Evolutionary conservation across 768 basidiomycete genomes (phyloP), one percentile per base, ranked within the genome.

Genomic region (Suillus fuscotomentosus): DNA sequence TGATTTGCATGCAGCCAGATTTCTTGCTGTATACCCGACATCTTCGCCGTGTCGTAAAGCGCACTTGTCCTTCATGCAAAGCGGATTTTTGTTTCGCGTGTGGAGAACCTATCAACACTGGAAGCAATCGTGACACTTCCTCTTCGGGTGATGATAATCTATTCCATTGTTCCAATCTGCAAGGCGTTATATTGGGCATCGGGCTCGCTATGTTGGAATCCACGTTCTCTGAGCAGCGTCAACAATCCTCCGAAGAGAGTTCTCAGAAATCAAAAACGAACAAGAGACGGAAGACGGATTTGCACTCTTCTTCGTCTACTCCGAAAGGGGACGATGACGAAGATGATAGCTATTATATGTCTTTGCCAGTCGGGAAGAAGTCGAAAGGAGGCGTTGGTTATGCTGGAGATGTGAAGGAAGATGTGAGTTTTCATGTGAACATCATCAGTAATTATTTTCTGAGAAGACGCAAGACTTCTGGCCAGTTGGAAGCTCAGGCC

Each of bases 171-270:
- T 84, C 92, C 7, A 91, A 93, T 71, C 74, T 97, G 42, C 91
- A 97, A 77, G 96, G 95, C 45, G 86, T 93, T 15, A 88, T 97
- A 67, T 80, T 98, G 6, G 96, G 95, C n/a, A 83, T 97, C 45
- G 95, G 96, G 10, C 83, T 97, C 51, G 86, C 86, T 42, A 94
- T 94, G 87, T 83, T 97, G 50, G 94, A 97, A 75, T 82, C 86
- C 61, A 76, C 83, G 42, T 96, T 89, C 71, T 74, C 81, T 42
- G 86, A 89, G 47, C 86, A 88, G 65, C 74, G 75, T 14, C 78
- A 78, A 54, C 78, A 80, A 47, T 41, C 66, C 5, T 67, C 71
- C 17, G 75, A 74, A 24, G 76, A 73, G 4, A 65, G 65, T 63
- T 69, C 31, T 43, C 66, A 67, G 17, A 76, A 73, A 69, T 60